phyloP scores from a whole-genome alignment of 1,139 yeast species.

The Candida sp. region DNA sequence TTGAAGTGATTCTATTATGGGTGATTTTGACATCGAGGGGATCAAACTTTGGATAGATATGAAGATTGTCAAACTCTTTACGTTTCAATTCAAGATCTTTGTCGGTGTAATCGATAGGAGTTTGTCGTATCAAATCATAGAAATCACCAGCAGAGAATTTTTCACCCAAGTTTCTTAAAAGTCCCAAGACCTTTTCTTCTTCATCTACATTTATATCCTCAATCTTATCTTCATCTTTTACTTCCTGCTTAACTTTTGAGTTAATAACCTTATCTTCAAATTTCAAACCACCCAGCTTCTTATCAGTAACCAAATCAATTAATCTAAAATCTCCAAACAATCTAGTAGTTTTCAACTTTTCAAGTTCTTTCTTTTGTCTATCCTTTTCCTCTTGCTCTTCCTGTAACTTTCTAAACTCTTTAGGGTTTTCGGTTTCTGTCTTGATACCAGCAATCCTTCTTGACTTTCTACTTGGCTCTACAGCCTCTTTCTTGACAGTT shows the following conservation, averaged over 20 bases:
- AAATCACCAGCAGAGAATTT: conserved; percentile 78
- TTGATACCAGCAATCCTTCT: conserved; percentile 64
- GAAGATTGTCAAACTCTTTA: conserved; percentile 47
- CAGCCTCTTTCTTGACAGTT: conserved; percentile 20
- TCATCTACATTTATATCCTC: conserved; percentile 21
- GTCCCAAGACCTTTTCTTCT: conserved; percentile 33
- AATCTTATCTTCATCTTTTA: conserved; percentile 6
- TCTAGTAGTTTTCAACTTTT: conserved; percentile 49
- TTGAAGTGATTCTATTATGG: conserved; percentile 68
- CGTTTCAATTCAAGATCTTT: conserved; percentile 44
- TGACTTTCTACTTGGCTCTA: conserved; percentile 58
- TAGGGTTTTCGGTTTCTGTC: conserved; percentile 34
- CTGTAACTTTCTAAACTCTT: conserved; percentile 28
- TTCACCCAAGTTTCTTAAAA: conserved; percentile 44
- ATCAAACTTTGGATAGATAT: conserved; percentile 54
- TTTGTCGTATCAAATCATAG: conserved; percentile 47
- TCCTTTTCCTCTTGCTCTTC: conserved; percentile 35
- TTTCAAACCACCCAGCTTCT: conserved; percentile 32
- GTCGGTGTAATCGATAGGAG: conserved; percentile 23
- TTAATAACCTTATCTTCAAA: conserved; percentile 25
- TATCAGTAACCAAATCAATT: conserved; percentile 51
- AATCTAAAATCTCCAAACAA: conserved; percentile 62
- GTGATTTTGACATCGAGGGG: conserved; percentile 74
- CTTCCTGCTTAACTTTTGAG: conserved; percentile 5
- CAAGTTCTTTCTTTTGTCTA: conserved; percentile 41